A percentile compares a stretch with the other conserved stretches of the same genome.
Evolutionary conservation across 352 stramenopile genomes (phyloP).

Genomic region (Saprolegnia parasitica): DNA sequence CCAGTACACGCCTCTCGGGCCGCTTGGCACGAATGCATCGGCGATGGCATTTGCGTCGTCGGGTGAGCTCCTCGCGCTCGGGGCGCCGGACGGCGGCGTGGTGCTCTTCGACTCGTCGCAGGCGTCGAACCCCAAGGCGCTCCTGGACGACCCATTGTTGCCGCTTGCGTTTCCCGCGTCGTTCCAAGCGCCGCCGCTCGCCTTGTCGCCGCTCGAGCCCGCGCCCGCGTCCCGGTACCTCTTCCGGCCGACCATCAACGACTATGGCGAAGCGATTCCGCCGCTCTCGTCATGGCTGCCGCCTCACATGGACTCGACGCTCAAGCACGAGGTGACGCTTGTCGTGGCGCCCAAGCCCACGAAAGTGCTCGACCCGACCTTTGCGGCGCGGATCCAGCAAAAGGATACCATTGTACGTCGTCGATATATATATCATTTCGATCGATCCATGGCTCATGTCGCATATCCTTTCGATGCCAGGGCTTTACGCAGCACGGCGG

Average conservation of each 20-base stretch:
- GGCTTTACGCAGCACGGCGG: slow-evolving; percentile 23
- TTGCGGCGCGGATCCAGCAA: slow-evolving; percentile 20
- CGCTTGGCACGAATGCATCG: background rate
- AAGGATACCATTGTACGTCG: slow-evolving; percentile 25
- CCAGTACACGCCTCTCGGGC: slow-evolving; percentile 13
- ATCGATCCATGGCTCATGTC: background rate
- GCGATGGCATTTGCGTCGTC: slow-evolving; percentile 4
- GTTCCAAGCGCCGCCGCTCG: slow-evolving; percentile 6
- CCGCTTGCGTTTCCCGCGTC: slow-evolving; percentile 11
- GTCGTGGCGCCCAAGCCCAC: slow-evolving; percentile 24
- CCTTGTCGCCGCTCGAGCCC: slow-evolving; percentile 24
- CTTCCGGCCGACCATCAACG: slow-evolving; percentile 20
- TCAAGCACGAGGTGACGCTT: slow-evolving; percentile 25
- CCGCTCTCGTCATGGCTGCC: slow-evolving; percentile 24
- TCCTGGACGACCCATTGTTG: slow-evolving; percentile 6
- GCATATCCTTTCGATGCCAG: too few species aligned
- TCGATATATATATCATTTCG: background rate
- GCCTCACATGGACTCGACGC: slow-evolving; percentile 1
- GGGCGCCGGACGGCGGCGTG: slow-evolving; percentile 4
- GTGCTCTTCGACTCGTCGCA: slow-evolving; percentile 9
- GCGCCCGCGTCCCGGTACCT: slow-evolving; percentile 27
- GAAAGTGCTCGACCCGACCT: slow-evolving; percentile 19
- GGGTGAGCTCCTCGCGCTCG: slow-evolving; percentile 12
- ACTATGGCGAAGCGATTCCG: slow-evolving; percentile 14
- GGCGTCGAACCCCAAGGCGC: background rate